phyloP scores from a whole-genome alignment of 352 stramenopile genomes.

The Phytopythium sindhum region DNA sequence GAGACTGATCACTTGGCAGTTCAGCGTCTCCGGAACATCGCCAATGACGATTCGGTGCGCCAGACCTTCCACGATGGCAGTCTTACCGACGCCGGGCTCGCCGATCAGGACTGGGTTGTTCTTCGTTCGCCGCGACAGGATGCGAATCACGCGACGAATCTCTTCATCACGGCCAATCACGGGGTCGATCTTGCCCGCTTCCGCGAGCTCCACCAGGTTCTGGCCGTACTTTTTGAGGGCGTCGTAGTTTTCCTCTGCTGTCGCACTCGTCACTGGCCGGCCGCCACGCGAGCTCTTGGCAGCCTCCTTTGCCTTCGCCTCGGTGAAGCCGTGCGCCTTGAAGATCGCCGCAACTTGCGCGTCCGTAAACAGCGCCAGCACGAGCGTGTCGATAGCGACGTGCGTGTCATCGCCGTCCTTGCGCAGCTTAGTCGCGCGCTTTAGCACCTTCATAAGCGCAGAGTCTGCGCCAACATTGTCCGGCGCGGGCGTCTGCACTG shows the following conservation, averaged over 20 bases:
- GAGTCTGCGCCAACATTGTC: slow-evolving; percentile 60
- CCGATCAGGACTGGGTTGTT: slow-evolving; percentile 98
- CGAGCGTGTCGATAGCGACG: slow-evolving; percentile 63
- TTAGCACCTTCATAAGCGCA: slow-evolving; percentile 72
- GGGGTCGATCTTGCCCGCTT: slow-evolving; percentile 96
- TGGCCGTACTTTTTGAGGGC: slow-evolving; percentile 94
- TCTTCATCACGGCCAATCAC: slow-evolving; percentile 98
- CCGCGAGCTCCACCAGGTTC: slow-evolving; percentile 91
- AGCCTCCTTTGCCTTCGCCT: slow-evolving; percentile 61
- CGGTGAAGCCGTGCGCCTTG: slow-evolving; percentile 61
- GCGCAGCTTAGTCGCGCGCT: slow-evolving; percentile 74
- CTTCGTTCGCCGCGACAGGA: slow-evolving; percentile 95
- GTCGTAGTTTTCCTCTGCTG: slow-evolving; percentile 91
- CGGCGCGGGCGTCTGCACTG: slow-evolving; percentile 67
- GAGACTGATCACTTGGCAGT: slow-evolving; percentile 89
- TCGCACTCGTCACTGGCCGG: slow-evolving; percentile 66
- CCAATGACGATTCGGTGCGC: slow-evolving; percentile 96
- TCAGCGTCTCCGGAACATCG: slow-evolving; percentile 94
- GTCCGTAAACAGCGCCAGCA: slow-evolving; percentile 74
- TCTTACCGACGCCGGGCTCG: slow-evolving; percentile 97
- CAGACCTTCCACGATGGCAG: slow-evolving; percentile 93
- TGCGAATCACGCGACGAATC: slow-evolving; percentile 95
- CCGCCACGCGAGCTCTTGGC: slow-evolving; percentile 59
- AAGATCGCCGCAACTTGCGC: slow-evolving; percentile 50
- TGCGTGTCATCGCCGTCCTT: slow-evolving; percentile 85